These are phyloP conservation scores for Alloascoidea hylecoeti DNA, from an alignment of 805 yeast genomes.

Conservation along the genomic window DNA sequence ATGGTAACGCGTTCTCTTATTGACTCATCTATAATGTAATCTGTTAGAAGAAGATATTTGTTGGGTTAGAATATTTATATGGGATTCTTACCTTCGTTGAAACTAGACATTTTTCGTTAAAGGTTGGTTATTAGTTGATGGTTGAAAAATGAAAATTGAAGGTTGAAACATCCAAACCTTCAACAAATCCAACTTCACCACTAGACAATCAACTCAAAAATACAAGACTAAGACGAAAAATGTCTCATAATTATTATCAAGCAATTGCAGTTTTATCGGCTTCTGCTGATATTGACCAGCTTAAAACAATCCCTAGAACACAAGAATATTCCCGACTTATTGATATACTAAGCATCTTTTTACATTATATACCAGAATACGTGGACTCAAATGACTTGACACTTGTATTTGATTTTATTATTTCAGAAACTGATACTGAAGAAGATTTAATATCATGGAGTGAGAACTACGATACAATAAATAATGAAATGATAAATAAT, in stretches of 20 bases:
- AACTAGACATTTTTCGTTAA: background rate
- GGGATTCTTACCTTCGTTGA: constrained; percentile 1
- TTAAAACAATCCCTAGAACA: background rate
- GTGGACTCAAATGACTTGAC: constrained; percentile 1
- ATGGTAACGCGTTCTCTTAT: background rate
- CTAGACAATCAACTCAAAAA: too few species aligned
- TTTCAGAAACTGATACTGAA: background rate
- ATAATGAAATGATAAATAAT: background rate
- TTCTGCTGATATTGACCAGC: background rate
- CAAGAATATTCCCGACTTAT: background rate
- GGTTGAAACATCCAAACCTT: too few species aligned
- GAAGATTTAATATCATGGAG: background rate
- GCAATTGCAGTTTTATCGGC: background rate
- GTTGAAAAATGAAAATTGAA: too few species aligned
- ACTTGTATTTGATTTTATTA: background rate
- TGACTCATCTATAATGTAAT: background rate
- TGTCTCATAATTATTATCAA: too few species aligned
- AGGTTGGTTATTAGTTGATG: too few species aligned
- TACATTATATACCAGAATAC: background rate
- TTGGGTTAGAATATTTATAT: too few species aligned
- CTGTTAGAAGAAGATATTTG: too few species aligned
- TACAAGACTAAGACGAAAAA: too few species aligned
- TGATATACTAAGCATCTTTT: background rate
- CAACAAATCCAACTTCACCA: too few species aligned
- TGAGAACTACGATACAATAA: background rate